Evolutionary conservation across 2,329 filamentous ascomycete genomes (phyloP).

Genomic region (Ascochyta clinopodiicola): DNA sequence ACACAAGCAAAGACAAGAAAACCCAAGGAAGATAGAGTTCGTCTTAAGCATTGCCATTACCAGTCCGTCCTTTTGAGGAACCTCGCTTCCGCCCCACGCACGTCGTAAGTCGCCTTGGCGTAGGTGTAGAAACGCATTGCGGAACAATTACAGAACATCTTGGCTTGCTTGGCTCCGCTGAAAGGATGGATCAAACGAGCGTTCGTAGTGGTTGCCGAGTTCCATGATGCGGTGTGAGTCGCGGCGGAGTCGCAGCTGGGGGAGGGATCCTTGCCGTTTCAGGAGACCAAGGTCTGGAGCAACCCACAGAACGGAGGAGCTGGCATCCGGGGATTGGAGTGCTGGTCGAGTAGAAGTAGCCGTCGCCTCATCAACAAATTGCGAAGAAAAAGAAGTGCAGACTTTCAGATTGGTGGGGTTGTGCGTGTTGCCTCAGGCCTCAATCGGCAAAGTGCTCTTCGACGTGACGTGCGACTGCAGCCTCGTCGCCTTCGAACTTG

Average conservation of each 20-base stretch:
- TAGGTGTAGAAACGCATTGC: constrained; percentile 19
- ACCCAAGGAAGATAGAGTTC: constrained; percentile 14
- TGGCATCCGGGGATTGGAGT: background rate
- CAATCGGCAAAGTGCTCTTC: constrained; percentile 59
- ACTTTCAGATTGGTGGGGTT: background rate
- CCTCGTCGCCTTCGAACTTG: constrained; percentile 71
- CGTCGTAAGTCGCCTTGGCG: constrained; percentile 5
- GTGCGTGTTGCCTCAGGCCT: background rate
- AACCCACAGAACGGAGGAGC: background rate
- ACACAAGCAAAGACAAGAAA: constrained; percentile 16
- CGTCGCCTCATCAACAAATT: background rate
- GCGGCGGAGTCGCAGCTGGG: constrained; percentile 17
- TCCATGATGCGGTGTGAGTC: constrained; percentile 8
- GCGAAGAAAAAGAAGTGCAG: background rate
- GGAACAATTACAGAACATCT: constrained; percentile 26
- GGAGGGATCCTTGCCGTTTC: constrained; percentile 12
- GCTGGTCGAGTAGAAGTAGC: background rate
- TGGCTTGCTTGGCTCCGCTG: constrained; percentile 15
- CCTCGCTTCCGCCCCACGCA: constrained; percentile 10
- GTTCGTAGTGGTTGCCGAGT: background rate
- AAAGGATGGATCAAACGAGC: background rate
- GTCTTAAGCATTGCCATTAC: background rate
- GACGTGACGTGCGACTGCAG: constrained; percentile 72
- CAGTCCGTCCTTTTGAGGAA: constrained; percentile 10
- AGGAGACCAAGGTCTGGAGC: constrained; percentile 4